phyloP scores from a whole-genome alignment of 371 early-diverging fungal species.

The Mortierella sp. region DNA sequence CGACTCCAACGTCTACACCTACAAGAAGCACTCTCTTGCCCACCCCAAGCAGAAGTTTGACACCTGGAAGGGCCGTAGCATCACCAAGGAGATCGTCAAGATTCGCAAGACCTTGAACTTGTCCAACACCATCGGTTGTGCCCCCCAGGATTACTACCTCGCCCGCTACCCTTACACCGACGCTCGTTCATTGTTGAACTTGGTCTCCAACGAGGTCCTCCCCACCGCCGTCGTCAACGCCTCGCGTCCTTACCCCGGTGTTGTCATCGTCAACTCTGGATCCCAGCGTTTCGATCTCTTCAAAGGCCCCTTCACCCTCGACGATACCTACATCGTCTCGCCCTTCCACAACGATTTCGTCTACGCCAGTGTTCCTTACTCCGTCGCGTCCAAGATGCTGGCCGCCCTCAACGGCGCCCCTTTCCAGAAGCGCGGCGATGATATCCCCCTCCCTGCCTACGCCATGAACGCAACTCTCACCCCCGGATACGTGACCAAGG shows the following conservation, averaged over 20 bases:
- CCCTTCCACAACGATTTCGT: conserved; percentile 66
- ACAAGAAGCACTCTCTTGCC: conserved; percentile 66
- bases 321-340: conserved; percentile 65
- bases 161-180: conserved; percentile 60
- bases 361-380: conserved; percentile 59
- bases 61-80: conserved; percentile 61
- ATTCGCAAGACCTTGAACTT: conserved; percentile 56
- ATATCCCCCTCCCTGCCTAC: conserved; percentile 24
- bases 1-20: conserved; percentile 69
- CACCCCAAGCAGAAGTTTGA: conserved; percentile 58
- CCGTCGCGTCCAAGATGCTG: conserved; percentile 67
- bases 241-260: conserved; percentile 59
- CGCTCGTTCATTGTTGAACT: conserved; percentile 59
- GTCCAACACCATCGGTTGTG: conserved; percentile 63
- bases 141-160: conserved; percentile 68
- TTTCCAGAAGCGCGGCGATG: conserved; percentile 57
- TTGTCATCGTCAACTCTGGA: conserved; percentile 65
- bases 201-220: conserved; percentile 64
- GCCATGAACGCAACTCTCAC: conserved; percentile 67
- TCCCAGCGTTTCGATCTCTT: conserved; percentile 66
- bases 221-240: conserved; percentile 58
- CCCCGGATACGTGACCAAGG: conserved; percentile 69
- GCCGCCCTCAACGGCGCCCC: conserved; percentile 68
- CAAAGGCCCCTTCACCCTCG: conserved; percentile 65
- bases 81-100: conserved; percentile 60